Conservation (phyloP, 257 asterid species). For the Solanum sejunctum region DNA sequence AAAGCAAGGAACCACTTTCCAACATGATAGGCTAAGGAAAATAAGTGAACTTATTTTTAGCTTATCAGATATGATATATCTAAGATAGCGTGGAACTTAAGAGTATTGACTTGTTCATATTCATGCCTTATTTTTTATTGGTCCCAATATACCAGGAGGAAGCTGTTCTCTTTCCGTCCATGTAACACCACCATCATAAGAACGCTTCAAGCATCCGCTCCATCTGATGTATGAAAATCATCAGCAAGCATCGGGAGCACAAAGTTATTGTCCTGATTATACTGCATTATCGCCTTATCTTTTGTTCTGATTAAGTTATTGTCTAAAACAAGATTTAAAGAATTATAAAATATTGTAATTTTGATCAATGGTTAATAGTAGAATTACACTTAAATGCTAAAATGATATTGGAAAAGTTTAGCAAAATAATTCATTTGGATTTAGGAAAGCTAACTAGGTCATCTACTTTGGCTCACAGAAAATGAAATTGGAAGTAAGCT, state of each 20-base stretch:
- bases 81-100: not conserved
- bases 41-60: not conserved
- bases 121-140: constrained; percentile 77
- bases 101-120: not conserved
- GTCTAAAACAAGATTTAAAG: not conserved
- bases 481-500: not conserved
- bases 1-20: constrained; percentile 72
- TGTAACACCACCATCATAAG: constrained; percentile 61
- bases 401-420: not conserved
- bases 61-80: not conserved
- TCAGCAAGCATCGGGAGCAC: not conserved
- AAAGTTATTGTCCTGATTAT: not conserved
- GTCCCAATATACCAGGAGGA: constrained; percentile 97
- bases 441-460: not conserved
- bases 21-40: constrained; percentile 67
- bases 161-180: constrained; percentile 85
- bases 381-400: not conserved
- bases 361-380: not conserved
- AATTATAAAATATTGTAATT: not conserved
- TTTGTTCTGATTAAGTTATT: not conserved
- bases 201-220: constrained; percentile 93
- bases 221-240: constrained; percentile 33
- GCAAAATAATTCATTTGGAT: not conserved
- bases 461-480: not conserved
- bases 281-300: not conserved